Conservation (phyloP, 2,329 filamentous ascomycete genomes). For the Phaeosphaeria sp. region DNA sequence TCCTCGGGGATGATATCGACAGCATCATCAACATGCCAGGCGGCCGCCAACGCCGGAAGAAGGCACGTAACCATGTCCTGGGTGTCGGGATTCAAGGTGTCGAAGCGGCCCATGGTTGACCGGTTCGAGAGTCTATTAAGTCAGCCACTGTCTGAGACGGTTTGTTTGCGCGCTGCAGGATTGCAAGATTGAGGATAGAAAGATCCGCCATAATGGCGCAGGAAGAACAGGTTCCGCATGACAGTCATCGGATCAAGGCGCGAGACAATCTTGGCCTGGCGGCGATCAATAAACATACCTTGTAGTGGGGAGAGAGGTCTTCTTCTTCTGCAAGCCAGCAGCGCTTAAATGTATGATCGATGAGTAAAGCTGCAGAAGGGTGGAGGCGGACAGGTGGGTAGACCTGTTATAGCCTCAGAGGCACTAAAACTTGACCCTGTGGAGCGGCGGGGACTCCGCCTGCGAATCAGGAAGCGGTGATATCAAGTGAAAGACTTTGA, state of each 20-base stretch:
- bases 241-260: neutral
- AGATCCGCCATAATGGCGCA: neutral
- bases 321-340: neutral
- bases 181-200: neutral
- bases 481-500: neutral
- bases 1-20: constrained; percentile 40
- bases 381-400: neutral
- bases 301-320: neutral
- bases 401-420: neutral
- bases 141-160: neutral
- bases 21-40: constrained; percentile 28
- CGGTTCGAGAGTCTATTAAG: neutral
- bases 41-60: constrained; percentile 36
- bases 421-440: neutral
- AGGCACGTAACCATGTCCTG: constrained; percentile 40
- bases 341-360: neutral
- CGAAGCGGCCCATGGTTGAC: constrained; percentile 38
- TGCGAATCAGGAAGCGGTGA: neutral
- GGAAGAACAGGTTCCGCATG: neutral
- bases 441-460: neutral
- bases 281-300: neutral
- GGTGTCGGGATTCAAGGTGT: constrained; percentile 40
- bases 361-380: neutral
- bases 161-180: neutral
- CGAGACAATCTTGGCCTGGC: neutral